Conservation (phyloP, 2,329 filamentous ascomycete species). For the Aureobasidium pullulans region DNA sequence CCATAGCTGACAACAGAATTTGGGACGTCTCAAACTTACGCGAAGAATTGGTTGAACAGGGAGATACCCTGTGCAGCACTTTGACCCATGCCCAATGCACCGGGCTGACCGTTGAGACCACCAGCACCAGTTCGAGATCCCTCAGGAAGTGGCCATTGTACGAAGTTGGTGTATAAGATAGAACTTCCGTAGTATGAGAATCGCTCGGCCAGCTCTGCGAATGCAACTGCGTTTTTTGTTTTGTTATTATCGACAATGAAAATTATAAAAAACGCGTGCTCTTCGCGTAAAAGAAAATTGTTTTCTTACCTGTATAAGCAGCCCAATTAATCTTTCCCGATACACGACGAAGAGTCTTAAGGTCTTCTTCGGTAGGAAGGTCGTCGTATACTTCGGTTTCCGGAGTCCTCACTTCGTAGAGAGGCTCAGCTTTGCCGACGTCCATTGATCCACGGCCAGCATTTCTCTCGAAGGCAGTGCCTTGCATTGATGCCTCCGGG, state of each 20-base stretch:
- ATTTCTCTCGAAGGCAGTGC: background rate
- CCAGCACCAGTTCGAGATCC: conserved; percentile 21
- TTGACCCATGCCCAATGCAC: conserved; percentile 52
- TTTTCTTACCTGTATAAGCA: conserved; percentile 33
- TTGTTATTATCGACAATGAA: too few relatives aligned
- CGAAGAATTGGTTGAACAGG: conserved; percentile 50
- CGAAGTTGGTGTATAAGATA: conserved; percentile 31
- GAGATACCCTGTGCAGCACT: conserved; percentile 45
- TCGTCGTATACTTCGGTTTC: conserved; percentile 4
- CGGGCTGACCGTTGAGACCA: conserved; percentile 34
- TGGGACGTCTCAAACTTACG: conserved; percentile 34
- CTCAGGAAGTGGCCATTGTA: conserved; percentile 23
- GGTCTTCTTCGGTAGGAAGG: conserved; percentile 43
- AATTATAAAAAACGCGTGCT: too few relatives aligned
- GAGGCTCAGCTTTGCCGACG: conserved; percentile 4
- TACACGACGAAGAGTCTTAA: conserved; percentile 39
- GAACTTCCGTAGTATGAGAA: conserved; percentile 54
- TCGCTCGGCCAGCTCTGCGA: conserved; percentile 54
- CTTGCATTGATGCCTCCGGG: background rate
- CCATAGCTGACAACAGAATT: background rate
- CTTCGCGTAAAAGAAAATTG: too few relatives aligned
- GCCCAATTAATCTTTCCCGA: conserved; percentile 44
- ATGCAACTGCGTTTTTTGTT: conserved; percentile 38
- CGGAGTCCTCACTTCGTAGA: background rate
- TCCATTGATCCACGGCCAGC: conserved; percentile 10